Percentiles rank a stretch among this genome's conserved stretches.
Evolutionary conservation across 75 land plant species (phyloP).

Genomic region (Pinus albicaulis): DNA sequence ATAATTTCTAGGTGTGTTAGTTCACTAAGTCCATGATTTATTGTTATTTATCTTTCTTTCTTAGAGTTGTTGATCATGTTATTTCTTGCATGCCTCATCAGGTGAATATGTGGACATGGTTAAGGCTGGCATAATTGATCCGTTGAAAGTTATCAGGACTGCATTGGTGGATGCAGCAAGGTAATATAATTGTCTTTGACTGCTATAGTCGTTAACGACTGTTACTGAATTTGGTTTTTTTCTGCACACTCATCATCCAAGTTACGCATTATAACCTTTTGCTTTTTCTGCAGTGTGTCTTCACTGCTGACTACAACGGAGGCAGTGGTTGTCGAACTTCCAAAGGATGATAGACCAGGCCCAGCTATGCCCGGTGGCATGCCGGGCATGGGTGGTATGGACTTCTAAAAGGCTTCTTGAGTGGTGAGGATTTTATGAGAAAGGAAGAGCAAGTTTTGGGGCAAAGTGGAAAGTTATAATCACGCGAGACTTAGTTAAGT

Average conservation of each 20-base stretch:
- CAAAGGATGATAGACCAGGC: constrained; percentile 69
- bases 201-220: too few species aligned
- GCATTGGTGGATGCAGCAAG: constrained; percentile 91
- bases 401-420: constrained; percentile 24
- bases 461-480: neutral
- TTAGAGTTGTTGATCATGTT: neutral
- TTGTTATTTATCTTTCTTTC: neutral
- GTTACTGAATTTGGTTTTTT: neutral
- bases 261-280: neutral
- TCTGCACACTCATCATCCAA: neutral
- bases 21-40: neutral
- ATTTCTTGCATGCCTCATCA: constrained; percentile 20
- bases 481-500: neutral
- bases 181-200: constrained; percentile 19
- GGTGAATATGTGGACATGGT: constrained; percentile 91
- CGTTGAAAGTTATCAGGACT: constrained; percentile 86
- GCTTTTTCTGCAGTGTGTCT: constrained; percentile 61
- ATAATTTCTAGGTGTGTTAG: too few species aligned
- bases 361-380: constrained; percentile 63
- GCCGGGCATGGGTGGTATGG: constrained; percentile 80
- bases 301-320: constrained; percentile 95
- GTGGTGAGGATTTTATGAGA: neutral
- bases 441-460: neutral
- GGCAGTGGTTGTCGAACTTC: constrained; percentile 79
- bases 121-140: constrained; percentile 85